A percentile compares a stretch with the other conserved stretches of the same genome.
These are phyloP conservation scores for Kuraishia ogatae DNA, from an alignment of 805 yeast genomes.

Conservation along the genomic window DNA sequence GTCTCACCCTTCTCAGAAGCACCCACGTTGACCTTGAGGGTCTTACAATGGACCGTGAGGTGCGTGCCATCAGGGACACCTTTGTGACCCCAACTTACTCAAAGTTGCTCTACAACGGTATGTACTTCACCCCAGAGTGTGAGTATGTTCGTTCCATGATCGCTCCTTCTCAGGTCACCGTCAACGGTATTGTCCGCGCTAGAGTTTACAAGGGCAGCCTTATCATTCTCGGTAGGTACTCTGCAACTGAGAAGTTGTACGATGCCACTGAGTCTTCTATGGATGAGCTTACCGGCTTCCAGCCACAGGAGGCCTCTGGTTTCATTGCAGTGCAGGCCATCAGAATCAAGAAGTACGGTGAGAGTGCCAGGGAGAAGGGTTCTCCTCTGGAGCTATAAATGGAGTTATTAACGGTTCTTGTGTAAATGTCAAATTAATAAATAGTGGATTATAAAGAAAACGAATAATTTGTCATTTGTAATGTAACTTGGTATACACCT, in stretches of 20 bases:
- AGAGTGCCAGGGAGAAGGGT: conserved; percentile 80
- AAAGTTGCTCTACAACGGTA: conserved; percentile 88
- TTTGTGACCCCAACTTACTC: conserved; percentile 93
- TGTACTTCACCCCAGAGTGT: conserved; percentile 97
- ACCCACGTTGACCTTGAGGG: conserved; percentile 98
- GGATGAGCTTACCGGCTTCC: conserved; percentile 98
- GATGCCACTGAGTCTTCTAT: conserved; percentile 97
- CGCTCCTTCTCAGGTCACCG: conserved; percentile 88
- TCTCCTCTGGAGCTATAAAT: conserved; percentile 36
- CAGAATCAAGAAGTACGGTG: conserved; percentile 97
- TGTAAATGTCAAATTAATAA: background rate
- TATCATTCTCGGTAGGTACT: conserved; percentile 84
- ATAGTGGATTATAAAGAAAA: background rate
- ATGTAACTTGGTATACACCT: background rate
- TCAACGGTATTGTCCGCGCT: conserved; percentile 94
- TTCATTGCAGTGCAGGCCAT: conserved; percentile 97
- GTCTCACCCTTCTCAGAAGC: conserved; percentile 85
- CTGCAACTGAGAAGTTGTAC: conserved; percentile 91
- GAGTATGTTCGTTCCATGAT: conserved; percentile 93
- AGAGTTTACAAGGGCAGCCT: conserved; percentile 88
- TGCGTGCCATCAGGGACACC: conserved; percentile 91
- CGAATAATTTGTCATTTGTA: background rate
- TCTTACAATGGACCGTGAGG: conserved; percentile 94
- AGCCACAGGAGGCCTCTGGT: conserved; percentile 94
- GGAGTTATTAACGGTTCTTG: background rate